Evolutionary conservation across 176 grass and related monocot genomes (phyloP).

Genomic region (Aechmea fasciata): DNA sequence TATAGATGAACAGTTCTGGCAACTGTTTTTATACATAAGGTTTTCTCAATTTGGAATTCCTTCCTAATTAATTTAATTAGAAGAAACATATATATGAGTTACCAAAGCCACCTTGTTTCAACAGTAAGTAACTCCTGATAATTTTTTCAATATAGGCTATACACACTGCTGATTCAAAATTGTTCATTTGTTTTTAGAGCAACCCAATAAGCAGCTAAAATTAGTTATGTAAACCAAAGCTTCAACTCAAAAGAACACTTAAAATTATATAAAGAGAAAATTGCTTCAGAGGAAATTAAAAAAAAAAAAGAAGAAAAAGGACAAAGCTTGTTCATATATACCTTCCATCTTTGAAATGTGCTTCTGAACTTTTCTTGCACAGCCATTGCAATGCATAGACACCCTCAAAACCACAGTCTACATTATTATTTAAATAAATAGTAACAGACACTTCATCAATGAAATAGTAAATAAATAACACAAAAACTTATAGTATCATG

Average conservation of each 20-base stretch:
- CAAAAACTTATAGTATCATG: neutral
- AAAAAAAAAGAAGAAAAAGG: neutral
- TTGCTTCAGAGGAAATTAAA: no score
- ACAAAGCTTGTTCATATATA: constrained; percentile 19
- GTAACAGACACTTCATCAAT: no score
- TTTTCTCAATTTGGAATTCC: no score
- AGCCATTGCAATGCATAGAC: constrained; percentile 95
- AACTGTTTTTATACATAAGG: no score
- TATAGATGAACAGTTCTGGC: no score
- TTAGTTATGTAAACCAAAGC: neutral
- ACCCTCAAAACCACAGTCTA: constrained; percentile 92
- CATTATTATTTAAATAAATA: constrained; percentile 3
- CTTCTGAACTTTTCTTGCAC: constrained; percentile 87
- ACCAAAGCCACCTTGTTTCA: no score
- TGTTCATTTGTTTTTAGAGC: neutral
- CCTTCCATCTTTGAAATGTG: constrained; percentile 99
- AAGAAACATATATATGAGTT: no score
- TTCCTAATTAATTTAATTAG: no score
- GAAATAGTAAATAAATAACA: neutral
- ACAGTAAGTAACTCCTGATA: no score
- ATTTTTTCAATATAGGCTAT: no score
- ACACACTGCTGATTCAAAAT: no score
- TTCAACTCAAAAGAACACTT: neutral
- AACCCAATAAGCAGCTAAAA: neutral
- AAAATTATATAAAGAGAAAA: neutral